Base-by-base conservation (phyloP, 23 red algal genomes). In the Cyanidiococcus yangmingshanensis region DNA sequence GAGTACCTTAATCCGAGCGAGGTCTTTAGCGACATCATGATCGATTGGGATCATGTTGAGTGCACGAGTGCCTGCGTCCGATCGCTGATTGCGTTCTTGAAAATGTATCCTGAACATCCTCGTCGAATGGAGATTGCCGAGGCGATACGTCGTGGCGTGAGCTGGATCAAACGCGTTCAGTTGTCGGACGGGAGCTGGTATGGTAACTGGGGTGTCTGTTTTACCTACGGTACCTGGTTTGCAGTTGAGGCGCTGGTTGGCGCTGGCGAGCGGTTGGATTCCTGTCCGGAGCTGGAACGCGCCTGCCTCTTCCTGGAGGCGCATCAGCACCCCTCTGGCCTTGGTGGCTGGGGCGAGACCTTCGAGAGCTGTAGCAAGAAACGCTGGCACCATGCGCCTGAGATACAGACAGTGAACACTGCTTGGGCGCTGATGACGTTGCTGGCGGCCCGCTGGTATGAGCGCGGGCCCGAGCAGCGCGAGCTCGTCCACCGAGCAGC, bases 1-100 rank as follows among this genome's bases (percentile, higher is more conserved):
- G 94, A 98, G 58, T 87, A 51, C 58, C 83, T 98, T 7, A 98
- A 98, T 76, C 94, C 94, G 40, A 90, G 87, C n/a, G 94, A 98
- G 75, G 85, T 91, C n/a, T 98, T 98, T 82, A 86, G 80, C 63
- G 94, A 98, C 58, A 98, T 98, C 30, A 98, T 98, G 94, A 88
- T 98, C 35, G 94, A 98, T 77, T 98, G 90, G 68, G 82, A 85
- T 40, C 90, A 92, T 77, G 94, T 98, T 0, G 94, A 98, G 79
- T 98, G 94, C 83, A 82, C 88, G 37, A 76, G 87, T 59, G 85
- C 94, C 26, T 79, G 83, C 30, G 77, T 98, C 78, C 87, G 82
- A 40, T 83, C 85, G 40, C 67, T 98, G n/a, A 80, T 79, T 54
- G 87, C 68, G 31, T 98, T 84, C 75, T 79, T 80, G 12, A 74